A percentile compares a stretch with the other conserved stretches of the same genome.
These are phyloP conservation scores for Calocybe gangraenosa DNA, from an alignment of 768 basidiomycete genomes.

Conservation along the genomic window DNA sequence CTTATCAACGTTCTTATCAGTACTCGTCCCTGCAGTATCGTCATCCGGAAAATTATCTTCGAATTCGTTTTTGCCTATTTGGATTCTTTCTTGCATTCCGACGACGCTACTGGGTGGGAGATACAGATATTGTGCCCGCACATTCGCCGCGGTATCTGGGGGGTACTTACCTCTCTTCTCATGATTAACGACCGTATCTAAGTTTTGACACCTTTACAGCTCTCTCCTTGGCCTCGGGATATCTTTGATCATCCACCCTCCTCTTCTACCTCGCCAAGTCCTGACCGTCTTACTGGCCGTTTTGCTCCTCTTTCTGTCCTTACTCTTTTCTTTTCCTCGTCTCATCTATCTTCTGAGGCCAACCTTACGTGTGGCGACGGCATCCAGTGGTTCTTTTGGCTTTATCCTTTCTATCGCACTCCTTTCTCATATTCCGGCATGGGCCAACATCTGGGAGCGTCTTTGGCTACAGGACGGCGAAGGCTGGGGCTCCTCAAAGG, in stretches of 20 bases:
- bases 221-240: conserved; percentile 14
- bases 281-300: conserved; percentile 36
- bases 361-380: conserved; percentile 44
- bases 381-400: conserved; percentile 57
- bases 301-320: conserved; percentile 34
- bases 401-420: conserved; percentile 49
- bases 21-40: conserved; percentile 52
- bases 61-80: conserved; percentile 55
- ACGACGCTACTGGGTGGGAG: conserved; percentile 50
- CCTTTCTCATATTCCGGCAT: conserved; percentile 43
- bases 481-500: conserved; percentile 52
- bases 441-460: conserved; percentile 62
- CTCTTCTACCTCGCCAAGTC: conserved; percentile 37
- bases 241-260: conserved; percentile 18
- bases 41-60: conserved; percentile 38
- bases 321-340: conserved; percentile 41
- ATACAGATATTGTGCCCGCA: conserved; percentile 47
- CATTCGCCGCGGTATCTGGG: conserved; percentile 47
- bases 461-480: conserved; percentile 45
- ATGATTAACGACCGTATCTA: conserved; percentile 16
- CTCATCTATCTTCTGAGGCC: conserved; percentile 40
- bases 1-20: conserved; percentile 53
- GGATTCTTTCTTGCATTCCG: conserved; percentile 48
- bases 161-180: conserved; percentile 33
- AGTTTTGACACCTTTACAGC: conserved; percentile 24